phyloP scores from a whole-genome alignment of 148 eudicot species.

The Rhododendron molle region DNA sequence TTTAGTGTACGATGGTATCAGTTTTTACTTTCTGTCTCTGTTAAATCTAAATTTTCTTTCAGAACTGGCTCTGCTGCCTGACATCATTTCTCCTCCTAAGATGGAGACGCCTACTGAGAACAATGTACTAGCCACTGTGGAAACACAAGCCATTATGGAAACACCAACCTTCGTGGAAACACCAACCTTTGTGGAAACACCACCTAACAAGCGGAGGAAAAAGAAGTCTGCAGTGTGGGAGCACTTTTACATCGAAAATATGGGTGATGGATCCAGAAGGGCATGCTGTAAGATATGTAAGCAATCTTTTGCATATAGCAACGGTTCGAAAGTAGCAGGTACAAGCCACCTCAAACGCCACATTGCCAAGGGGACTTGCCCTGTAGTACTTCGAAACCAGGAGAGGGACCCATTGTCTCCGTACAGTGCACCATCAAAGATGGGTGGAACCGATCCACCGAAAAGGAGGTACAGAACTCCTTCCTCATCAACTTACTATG shows the following conservation, averaged over 20 bases:
- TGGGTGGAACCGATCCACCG: constrained; percentile 40
- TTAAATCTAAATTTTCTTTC: neutral
- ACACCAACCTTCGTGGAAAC: constrained; percentile 3
- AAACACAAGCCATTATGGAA: constrained; percentile 12
- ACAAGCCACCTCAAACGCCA: constrained; percentile 79
- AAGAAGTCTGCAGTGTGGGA: constrained; percentile 79
- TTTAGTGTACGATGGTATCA: neutral
- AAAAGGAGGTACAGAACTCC: constrained; percentile 27
- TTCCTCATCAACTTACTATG: constrained; percentile 32
- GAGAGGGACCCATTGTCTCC: constrained; percentile 35
- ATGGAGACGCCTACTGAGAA: constrained; percentile 18
- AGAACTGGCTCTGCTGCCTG: constrained; percentile 1
- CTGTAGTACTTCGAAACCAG: constrained; percentile 42
- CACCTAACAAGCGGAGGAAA: constrained; percentile 43
- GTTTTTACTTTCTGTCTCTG: neutral
- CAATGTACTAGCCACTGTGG: constrained; percentile 1
- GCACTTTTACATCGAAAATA: constrained; percentile 53
- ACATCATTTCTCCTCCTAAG: constrained; percentile 1
- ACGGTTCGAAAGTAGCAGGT: constrained; percentile 62
- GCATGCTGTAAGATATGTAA: constrained; percentile 65
- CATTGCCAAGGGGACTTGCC: constrained; percentile 63
- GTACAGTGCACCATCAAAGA: constrained; percentile 28
- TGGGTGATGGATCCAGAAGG: constrained; percentile 51
- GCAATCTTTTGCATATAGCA: constrained; percentile 69
- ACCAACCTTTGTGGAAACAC: constrained; percentile 9